Evolutionary conservation across 345 rosid species (phyloP), one percentile per base, ranked within the genome.

Genomic region (Eucalyptus paniculata): DNA sequence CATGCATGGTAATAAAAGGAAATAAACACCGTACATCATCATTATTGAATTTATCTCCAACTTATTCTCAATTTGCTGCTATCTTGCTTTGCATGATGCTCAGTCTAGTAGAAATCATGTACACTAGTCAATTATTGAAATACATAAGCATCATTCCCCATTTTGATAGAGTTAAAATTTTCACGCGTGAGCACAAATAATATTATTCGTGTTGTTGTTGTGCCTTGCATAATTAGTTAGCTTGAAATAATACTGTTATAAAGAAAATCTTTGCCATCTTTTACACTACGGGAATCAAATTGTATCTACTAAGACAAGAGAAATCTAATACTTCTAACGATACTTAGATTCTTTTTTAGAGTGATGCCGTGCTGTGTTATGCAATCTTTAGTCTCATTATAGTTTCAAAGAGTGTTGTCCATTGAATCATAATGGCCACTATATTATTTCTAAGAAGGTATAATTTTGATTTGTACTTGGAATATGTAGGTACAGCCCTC

Each of bases 351-450:
- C 37, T 37, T 69, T 69, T 2, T 67, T 67, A 34, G 9, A 67
- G 23, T 0, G 4, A 67, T 1, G 12, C 8, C 0, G 2, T 67
- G 80, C 4, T 6, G 1, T 67, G 11, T 67, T 67, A 67, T 1
- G 0, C 0, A 67, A 67, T 9, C 21, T 67, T 19, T 67, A 15
- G n/a, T 67, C 40, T 67, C 42, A 17, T 69, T 69, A 69, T 69
- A 34, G 13, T 34, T 10, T 37, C 26, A 17, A 34, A 34, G 42
- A 34, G 6, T 32, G 21, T 72, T 19, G 26, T 5, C 81, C 2
- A 6, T 69, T 17, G 3, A 37, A 34, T 72, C 82, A 72, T 69
- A 69, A 34, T 72, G 82, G 45, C 45, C 23, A 72, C 34, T 62
- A 62, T 14, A 13, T 32, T 62, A 7, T 30, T 30, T 30, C 9